Evolutionary conservation across 1,284 basidiomycete genomes (phyloP).

Genomic region (Afroboletus lepidellus): DNA sequence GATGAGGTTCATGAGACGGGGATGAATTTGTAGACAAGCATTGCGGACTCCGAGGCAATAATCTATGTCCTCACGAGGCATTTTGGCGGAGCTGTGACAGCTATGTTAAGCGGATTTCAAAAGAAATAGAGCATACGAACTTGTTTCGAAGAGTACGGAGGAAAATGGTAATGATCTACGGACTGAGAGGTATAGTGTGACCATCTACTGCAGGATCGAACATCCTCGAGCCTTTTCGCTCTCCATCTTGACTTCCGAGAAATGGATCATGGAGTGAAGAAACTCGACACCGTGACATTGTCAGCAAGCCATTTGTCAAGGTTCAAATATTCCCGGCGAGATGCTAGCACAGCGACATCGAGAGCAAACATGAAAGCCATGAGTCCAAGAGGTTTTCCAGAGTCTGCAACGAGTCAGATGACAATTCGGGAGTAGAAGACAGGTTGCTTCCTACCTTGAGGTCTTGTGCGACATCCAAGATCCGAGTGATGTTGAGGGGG

Average conservation of each 20-base stretch:
- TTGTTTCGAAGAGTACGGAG: constrained; percentile 82
- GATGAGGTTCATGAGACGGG: constrained; percentile 93
- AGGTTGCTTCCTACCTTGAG: constrained; percentile 64
- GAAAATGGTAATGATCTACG: constrained; percentile 89
- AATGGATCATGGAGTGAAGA: constrained; percentile 81
- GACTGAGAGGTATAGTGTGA: constrained; percentile 79
- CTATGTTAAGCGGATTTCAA: constrained; percentile 4
- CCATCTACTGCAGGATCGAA: constrained; percentile 79
- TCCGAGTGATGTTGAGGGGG: constrained; percentile 90
- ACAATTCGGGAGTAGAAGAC: neutral
- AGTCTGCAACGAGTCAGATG: constrained; percentile 52
- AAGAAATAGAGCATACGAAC: constrained; percentile 42
- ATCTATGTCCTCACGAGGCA: constrained; percentile 79
- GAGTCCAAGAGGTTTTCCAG: constrained; percentile 87
- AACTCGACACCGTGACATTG: constrained; percentile 90
- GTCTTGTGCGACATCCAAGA: constrained; percentile 94
- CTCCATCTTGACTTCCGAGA: constrained; percentile 89
- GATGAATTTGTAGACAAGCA: constrained; percentile 92
- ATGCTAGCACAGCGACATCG: constrained; percentile 92
- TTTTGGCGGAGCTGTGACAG: constrained; percentile 51
- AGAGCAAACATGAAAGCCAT: constrained; percentile 82
- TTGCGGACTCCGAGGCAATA: constrained; percentile 93
- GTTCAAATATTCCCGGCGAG: constrained; percentile 90
- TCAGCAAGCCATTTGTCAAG: constrained; percentile 96
- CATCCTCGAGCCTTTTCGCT: constrained; percentile 77